These are phyloP conservation scores for Pseudophaeomoniella oleicola DNA, from an alignment of 2,329 filamentous ascomycete species.

Conservation along the genomic window DNA sequence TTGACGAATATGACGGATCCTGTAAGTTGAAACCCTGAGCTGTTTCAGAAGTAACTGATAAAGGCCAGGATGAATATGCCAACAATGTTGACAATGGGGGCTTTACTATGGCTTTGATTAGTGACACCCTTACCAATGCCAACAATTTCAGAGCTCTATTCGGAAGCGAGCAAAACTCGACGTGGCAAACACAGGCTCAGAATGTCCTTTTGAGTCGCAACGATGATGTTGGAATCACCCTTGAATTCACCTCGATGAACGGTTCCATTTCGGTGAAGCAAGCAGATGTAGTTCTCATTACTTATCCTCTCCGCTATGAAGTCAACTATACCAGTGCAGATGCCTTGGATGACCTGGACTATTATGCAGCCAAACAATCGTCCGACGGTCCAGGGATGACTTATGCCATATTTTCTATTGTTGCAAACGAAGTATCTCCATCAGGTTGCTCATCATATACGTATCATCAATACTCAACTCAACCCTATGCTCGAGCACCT, in stretches of 20 bases:
- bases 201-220: constrained; percentile 43
- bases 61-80: constrained; percentile 47
- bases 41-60: constrained; percentile 9
- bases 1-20: constrained; percentile 57
- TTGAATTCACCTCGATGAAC: constrained; percentile 54
- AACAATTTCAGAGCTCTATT: constrained; percentile 44
- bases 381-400: constrained; percentile 59
- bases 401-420: constrained; percentile 54
- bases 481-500: constrained; percentile 50
- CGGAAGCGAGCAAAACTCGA: constrained; percentile 39
- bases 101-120: constrained; percentile 51
- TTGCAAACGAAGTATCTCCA: constrained; percentile 49
- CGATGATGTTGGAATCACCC: constrained; percentile 41
- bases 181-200: constrained; percentile 40
- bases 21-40: constrained; percentile 21
- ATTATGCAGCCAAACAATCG: constrained; percentile 56
- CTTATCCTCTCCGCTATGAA: constrained; percentile 48
- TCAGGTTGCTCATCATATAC: constrained; percentile 56
- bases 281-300: constrained; percentile 53
- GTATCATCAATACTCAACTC: constrained; percentile 48
- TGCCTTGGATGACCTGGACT: constrained; percentile 46
- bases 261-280: constrained; percentile 53
- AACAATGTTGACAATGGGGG: constrained; percentile 54
- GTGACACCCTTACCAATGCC: constrained; percentile 38
- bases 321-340: constrained; percentile 32